These are phyloP conservation scores for Dioszegia aurantiaca DNA, from an alignment of 768 basidiomycete species.

Conservation along the genomic window DNA sequence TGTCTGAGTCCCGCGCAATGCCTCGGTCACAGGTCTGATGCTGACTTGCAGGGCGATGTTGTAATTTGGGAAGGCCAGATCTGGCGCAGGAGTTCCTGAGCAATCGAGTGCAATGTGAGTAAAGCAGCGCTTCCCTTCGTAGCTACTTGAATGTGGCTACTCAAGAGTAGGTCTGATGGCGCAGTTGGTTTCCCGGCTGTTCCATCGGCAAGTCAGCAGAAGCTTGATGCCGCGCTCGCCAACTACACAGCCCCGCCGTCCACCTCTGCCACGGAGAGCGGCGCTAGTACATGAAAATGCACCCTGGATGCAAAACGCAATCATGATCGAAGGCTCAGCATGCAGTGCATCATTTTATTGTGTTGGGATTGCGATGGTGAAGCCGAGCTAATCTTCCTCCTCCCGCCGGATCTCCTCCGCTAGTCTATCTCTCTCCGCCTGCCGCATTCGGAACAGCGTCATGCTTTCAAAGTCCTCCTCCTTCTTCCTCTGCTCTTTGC, in stretches of 20 bases:
- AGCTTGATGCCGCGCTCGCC: conserved; percentile 4
- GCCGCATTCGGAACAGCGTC: conserved; percentile 49
- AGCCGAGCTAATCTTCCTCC: conserved; percentile 36
- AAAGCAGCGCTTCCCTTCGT: no score
- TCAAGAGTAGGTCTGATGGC: not conserved
- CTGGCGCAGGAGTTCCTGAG: conserved; percentile 11
- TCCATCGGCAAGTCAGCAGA: not conserved
- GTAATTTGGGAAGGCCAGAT: conserved; percentile 19
- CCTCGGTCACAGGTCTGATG: not conserved
- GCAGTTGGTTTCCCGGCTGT: conserved; percentile 1
- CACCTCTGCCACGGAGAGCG: not conserved
- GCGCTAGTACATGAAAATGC: not conserved
- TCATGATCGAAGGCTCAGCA: no score
- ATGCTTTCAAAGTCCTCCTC: conserved; percentile 46
- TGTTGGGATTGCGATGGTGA: no score
- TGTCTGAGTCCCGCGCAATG: no score
- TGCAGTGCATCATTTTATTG: no score
- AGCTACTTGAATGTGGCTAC: not conserved
- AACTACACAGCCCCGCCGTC: not conserved
- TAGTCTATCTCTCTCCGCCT: conserved; percentile 44
- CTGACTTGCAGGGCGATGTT: conserved; percentile 16
- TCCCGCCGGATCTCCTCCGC: conserved; percentile 40
- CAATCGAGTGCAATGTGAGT: conserved; percentile 19
- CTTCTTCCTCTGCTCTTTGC: conserved; percentile 20
- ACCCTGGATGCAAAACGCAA: conserved; percentile 1